These are phyloP conservation scores for Fusarium secorum DNA, from an alignment of 2,329 filamentous ascomycete genomes.

Conservation along the genomic window DNA sequence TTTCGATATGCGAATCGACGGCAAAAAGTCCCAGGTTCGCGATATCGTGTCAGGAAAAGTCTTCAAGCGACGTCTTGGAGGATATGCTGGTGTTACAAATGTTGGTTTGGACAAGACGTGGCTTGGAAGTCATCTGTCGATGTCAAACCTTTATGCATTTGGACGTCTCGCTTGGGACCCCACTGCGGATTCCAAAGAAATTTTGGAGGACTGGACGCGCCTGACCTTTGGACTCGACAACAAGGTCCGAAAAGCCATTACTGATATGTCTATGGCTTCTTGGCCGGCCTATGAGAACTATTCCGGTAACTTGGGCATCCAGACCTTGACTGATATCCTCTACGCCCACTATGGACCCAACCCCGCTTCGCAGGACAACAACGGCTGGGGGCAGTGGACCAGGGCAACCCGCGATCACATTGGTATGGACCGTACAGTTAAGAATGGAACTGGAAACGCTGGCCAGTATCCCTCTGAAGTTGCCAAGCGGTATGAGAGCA, in stretches of 20 bases:
- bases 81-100: conserved; percentile 72
- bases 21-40: conserved; percentile 61
- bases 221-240: conserved; percentile 68
- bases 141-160: conserved; percentile 77
- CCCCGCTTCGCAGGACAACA: conserved; percentile 70
- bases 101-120: conserved; percentile 72
- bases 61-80: conserved; percentile 64
- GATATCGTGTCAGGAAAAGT: conserved; percentile 68
- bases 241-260: conserved; percentile 65
- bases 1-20: conserved; percentile 70
- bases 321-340: conserved; percentile 73
- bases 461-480: conserved; percentile 72
- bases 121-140: conserved; percentile 73
- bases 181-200: conserved; percentile 47
- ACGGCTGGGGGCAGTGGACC: conserved; percentile 76
- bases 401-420: conserved; percentile 66
- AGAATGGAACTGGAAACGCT: conserved; percentile 70
- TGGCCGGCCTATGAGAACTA: conserved; percentile 78
- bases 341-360: conserved; percentile 70
- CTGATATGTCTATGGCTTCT: conserved; percentile 70
- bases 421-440: conserved; percentile 76
- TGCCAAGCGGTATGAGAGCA: conserved; percentile 63
- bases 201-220: conserved; percentile 72
- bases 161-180: conserved; percentile 73
- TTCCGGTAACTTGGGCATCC: conserved; percentile 73